phyloP scores from a whole-genome alignment of 768 basidiomycete genomes.

The Suillus luteus region DNA sequence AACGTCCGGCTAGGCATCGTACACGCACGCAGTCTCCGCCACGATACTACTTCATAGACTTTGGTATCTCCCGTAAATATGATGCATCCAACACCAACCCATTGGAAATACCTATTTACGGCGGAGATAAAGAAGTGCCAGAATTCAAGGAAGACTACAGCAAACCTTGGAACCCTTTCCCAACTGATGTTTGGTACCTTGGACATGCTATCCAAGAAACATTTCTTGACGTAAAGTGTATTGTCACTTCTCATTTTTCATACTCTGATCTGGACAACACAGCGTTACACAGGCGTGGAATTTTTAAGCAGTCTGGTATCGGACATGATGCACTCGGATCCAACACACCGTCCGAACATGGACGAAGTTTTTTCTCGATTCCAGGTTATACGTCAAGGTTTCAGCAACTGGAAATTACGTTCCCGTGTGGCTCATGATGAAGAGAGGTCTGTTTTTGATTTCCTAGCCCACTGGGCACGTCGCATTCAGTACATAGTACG shows the following conservation, averaged over 20 bases:
- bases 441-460: constrained; percentile 9
- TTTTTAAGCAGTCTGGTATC: constrained; percentile 33
- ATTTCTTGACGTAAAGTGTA: constrained; percentile 33
- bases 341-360: constrained; percentile 33
- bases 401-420: constrained; percentile 27
- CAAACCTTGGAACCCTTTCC: constrained; percentile 40
- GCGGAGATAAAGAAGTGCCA: constrained; percentile 45
- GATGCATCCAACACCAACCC: constrained; percentile 29
- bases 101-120: constrained; percentile 31
- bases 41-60: constrained; percentile 40
- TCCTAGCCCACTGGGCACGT: constrained; percentile 21
- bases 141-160: constrained; percentile 33
- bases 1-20: constrained; percentile 26
- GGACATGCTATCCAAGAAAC: constrained; percentile 39
- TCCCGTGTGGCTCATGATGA: constrained; percentile 28
- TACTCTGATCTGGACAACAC: not conserved
- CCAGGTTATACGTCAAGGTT: constrained; percentile 11
- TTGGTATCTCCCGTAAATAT: constrained; percentile 37
- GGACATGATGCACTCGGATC: constrained; percentile 39
- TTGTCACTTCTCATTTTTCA: not conserved
- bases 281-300: not conserved
- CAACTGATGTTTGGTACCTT: constrained; percentile 46
- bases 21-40: constrained; percentile 32
- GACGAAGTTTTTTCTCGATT: constrained; percentile 29
- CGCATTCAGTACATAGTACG: constrained; percentile 16